phyloP scores from a whole-genome alignment of 345 rosid species.

The Corchorus capsularis region DNA sequence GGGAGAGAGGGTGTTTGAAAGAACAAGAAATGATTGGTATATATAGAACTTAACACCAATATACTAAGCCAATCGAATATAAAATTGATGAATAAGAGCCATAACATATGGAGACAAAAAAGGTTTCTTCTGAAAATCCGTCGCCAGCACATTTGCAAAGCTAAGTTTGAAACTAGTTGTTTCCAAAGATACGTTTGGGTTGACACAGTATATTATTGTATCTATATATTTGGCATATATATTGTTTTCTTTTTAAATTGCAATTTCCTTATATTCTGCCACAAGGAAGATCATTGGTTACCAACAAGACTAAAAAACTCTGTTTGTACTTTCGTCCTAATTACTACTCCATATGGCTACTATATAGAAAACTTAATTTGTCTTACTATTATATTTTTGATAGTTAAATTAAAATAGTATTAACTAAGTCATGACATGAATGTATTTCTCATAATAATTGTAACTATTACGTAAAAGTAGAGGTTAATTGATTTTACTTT shows the following conservation, averaged over 20 bases:
- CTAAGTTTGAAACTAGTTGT: neutral
- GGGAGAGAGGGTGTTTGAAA: neutral
- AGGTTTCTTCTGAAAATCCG: conserved; percentile 14
- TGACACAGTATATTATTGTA: neutral
- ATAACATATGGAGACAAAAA: conserved; percentile 9
- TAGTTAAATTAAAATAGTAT: neutral
- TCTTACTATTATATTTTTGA: too few relatives aligned
- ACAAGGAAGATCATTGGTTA: neutral
- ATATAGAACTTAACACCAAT: neutral
- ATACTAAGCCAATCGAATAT: too few relatives aligned
- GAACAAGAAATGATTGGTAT: neutral
- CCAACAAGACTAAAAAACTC: neutral
- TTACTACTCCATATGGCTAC: neutral
- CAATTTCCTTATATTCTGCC: neutral
- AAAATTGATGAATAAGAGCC: neutral
- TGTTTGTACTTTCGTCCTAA: neutral
- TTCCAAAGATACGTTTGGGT: conserved; percentile 5
- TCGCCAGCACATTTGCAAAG: neutral
- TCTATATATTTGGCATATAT: neutral
- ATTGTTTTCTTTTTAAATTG: too few relatives aligned
- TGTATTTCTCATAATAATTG: neutral
- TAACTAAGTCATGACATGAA: neutral
- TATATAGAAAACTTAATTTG: neutral
- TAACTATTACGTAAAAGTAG: too few relatives aligned
- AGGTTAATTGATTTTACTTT: too few relatives aligned